Evolutionary conservation across 2,329 filamentous ascomycete species (phyloP).

Genomic region (Claviceps maximensis): DNA sequence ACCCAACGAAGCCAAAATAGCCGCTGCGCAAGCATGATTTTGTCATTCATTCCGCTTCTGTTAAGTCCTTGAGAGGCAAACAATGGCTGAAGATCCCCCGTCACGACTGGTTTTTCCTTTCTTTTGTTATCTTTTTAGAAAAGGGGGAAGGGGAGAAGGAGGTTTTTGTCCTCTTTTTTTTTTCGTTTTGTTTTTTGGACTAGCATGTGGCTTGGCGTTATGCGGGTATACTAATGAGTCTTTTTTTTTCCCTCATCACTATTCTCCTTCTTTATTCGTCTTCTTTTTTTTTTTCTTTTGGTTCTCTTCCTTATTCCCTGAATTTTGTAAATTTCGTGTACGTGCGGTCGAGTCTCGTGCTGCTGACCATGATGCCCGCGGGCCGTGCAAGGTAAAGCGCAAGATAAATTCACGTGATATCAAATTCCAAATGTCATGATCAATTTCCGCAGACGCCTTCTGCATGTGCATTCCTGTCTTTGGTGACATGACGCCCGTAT

Average conservation of each 20-base stretch:
- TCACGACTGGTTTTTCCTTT: background rate
- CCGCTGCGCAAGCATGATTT: conserved; percentile 20
- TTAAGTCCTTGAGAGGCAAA: no score
- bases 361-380: no score
- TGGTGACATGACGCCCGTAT: no score
- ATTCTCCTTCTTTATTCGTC: background rate
- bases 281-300: background rate
- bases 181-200: conserved; percentile 3
- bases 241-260: background rate
- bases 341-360: no score
- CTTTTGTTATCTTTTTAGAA: background rate
- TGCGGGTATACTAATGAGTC: conserved; percentile 10
- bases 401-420: no score
- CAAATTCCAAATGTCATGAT: no score
- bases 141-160: background rate
- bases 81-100: background rate
- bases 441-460: no score
- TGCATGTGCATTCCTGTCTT: no score
- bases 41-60: background rate
- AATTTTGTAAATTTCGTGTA: no score
- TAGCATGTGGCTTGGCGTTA: conserved; percentile 29
- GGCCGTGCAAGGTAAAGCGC: no score
- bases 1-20: conserved; percentile 33
- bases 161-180: no score
- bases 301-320: background rate